These are phyloP conservation scores for Fusarium sp. DNA, from an alignment of 2,329 filamentous ascomycete species.

Conservation along the genomic window DNA sequence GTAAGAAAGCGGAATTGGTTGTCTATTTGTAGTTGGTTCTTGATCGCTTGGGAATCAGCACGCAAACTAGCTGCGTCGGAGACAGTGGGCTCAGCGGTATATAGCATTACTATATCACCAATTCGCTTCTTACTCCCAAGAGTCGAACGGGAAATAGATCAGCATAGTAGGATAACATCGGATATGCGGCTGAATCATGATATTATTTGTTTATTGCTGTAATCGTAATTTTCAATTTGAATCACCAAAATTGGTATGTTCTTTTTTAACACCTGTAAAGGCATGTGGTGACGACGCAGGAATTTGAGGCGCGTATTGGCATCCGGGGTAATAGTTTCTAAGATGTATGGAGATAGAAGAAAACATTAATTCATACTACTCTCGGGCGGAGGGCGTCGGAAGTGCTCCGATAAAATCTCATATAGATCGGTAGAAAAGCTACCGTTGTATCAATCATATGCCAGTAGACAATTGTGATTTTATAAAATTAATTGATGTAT, in stretches of 20 bases:
- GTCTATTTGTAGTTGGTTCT: not conserved
- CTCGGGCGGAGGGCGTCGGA: conserved; percentile 42
- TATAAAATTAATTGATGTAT: not conserved
- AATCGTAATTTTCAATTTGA: too few relatives aligned
- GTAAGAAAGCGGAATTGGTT: not conserved
- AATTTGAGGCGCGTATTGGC: not conserved
- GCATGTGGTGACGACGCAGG: not conserved
- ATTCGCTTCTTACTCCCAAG: not conserved
- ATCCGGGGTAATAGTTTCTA: not conserved
- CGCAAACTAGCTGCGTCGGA: not conserved
- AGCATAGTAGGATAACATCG: too few relatives aligned
- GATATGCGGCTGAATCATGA: too few relatives aligned
- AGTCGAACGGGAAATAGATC: not conserved
- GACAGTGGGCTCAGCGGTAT: not conserved
- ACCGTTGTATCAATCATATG: not conserved
- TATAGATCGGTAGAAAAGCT: conserved; percentile 10
- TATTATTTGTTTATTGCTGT: too few relatives aligned
- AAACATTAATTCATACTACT: conserved; percentile 26
- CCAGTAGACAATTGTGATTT: not conserved
- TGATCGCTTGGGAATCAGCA: too few relatives aligned
- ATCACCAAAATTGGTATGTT: too few relatives aligned
- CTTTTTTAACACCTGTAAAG: too few relatives aligned
- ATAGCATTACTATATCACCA: too few relatives aligned
- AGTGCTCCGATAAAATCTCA: conserved; percentile 21
- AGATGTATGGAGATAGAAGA: not conserved